Base-by-base conservation (phyloP, 352 stramenopile genomes). In the Globisporangium middletonii region DNA sequence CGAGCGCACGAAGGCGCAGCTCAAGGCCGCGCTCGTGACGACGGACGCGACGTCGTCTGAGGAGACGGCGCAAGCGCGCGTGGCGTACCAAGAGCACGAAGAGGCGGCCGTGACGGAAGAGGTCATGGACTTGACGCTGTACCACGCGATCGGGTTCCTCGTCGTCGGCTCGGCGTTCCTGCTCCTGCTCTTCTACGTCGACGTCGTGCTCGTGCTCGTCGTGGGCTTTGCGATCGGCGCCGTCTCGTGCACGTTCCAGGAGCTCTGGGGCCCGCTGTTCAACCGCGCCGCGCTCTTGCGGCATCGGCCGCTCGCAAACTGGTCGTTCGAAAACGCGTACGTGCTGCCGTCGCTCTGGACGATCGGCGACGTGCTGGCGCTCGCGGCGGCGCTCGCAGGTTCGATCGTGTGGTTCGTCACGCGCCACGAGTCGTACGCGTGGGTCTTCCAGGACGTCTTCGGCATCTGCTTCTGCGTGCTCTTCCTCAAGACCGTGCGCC, bases 381-480 rank as follows among this genome's bases (percentile, higher is more conserved):
- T 86, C 16, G 69, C 86, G 52, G 73, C 91, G 27, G 73, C 83
- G 19, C 48, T 86, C 4, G 63, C 56, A 3, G 60, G 75, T 16
- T 66, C 71, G 28, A 23, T 88, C 16, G 57, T 89, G 16, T 93
- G 84, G 73, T 90, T 86, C 66, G 65, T 97, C 47, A 80, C 62
- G 28, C 77, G 94, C 50, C 81, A 85, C 50, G 74, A 95, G 59
- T 63, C 81, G 11, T 90, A 89, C 65, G 80, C 77, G 41, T 98
- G 93, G 92, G 63, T 98, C 18, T 75, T 97, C 18, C 95, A 98
- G 63, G 89, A 98, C 67, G 56, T 97, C 45, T 96, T 98, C 44
- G 94, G 93, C 37, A 64, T 94, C 19, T 98, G 91, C 68, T 94
- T 98, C 67, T 98, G 91, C 66, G 84, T 98, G 30, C 62, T 97